Base-by-base conservation (phyloP, 1,139 yeast genomes). In the Saccharomyces hybrid region DNA sequence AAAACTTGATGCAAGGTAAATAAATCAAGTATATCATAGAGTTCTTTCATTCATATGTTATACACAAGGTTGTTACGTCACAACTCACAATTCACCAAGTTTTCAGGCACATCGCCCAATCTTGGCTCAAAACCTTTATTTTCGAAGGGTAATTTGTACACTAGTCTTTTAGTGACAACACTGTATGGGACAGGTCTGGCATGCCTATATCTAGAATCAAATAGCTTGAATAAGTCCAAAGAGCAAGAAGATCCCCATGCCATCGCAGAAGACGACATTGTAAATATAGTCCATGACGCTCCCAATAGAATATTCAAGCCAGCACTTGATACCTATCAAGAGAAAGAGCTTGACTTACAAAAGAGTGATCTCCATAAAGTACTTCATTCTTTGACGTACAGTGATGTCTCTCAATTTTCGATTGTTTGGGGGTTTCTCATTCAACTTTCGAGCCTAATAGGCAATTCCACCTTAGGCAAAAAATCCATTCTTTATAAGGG, bases 401-500 rank as follows among this genome's bases (percentile, higher is more conserved):
- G 61, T 13, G 64, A 61, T 28, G 48, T 61, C 44, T 61, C 64
- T 13, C 58, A 58, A 47, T 55, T 56, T 27, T 46, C 59, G 9
- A 56, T 61, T 23, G 61, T 59, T 2, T 59, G 60, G 59, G 64
- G 64, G 14, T 60, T 61, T 47, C 49, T 60, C 34, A 58, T 60
- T n/a, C 62, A 60, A 47, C 49, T 61, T 4, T 58, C 62, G 30
- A 59, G 57, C 27, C 54, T 58, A 26, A 56, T 38, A 11, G 44
- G 44, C 25, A 38, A 11, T 20, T 38, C 26, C 11, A 20, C 44
- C 3, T 38, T 38, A n/a, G 44, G 44, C 2, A 55, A 34, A 11
- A 20, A 16, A 38, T 38, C 44, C 20, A 11, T 38, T 5, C 20
- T 38, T 20, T 20, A 20, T 16, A 59, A 55, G 47, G 49, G 58